Evolutionary conservation across 2,329 filamentous ascomycete genomes (phyloP).

Genomic region (Fonsecaea monophora): DNA sequence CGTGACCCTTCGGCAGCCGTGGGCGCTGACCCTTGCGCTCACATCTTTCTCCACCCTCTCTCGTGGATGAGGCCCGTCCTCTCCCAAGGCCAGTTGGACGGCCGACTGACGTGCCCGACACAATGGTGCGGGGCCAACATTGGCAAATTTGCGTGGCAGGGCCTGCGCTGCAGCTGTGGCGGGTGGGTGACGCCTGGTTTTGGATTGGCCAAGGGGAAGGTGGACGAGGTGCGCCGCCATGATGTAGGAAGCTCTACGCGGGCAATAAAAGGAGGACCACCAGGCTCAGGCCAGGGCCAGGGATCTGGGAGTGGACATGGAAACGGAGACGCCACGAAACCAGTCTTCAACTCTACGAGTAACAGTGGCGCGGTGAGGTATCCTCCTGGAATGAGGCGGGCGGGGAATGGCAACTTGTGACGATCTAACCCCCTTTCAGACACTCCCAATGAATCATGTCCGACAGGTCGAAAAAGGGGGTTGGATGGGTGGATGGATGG

Average conservation of each 20-base stretch:
- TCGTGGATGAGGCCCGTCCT: constrained; percentile 92
- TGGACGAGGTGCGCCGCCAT: constrained; percentile 69
- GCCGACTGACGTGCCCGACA: constrained; percentile 83
- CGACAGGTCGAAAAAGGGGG: too few species aligned
- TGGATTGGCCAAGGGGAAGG: constrained; percentile 78
- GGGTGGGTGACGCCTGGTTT: constrained; percentile 92
- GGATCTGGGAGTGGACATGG: constrained; percentile 2
- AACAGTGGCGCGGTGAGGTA: constrained; percentile 26
- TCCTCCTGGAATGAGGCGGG: constrained; percentile 38
- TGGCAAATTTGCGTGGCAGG: constrained; percentile 95
- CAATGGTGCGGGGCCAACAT: constrained; percentile 78
- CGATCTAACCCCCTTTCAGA: neutral
- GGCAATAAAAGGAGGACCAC: neutral
- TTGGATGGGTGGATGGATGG: too few species aligned
- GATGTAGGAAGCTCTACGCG: neutral
- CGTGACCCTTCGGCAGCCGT: constrained; percentile 24
- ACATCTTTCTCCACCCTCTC: constrained; percentile 89
- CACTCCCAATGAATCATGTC: too few species aligned
- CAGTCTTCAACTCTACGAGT: neutral
- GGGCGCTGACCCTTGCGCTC: constrained; percentile 65
- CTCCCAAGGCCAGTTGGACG: constrained; percentile 76
- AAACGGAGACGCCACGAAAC: constrained; percentile 11
- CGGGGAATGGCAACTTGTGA: constrained; percentile 33
- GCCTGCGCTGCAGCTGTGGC: constrained; percentile 88
- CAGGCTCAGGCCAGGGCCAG: neutral